Percentiles rank a stretch among this genome's conserved stretches.
These are phyloP conservation scores for Annulohypoxylon maeteangense DNA, from an alignment of 495 filamentous ascomycete species.

Conservation along the genomic window DNA sequence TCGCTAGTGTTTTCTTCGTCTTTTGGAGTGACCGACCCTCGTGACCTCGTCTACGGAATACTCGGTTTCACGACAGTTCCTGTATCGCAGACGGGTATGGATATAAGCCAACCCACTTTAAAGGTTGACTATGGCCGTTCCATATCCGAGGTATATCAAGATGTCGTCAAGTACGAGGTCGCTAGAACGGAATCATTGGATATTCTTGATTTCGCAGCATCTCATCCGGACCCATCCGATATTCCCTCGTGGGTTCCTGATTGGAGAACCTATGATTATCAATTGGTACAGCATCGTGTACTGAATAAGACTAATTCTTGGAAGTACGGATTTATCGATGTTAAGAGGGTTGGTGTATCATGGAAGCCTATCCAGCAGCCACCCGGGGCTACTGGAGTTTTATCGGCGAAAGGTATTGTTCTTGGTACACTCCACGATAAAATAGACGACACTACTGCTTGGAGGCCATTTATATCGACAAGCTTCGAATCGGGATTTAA, in stretches of 20 bases:
- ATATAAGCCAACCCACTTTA: not conserved
- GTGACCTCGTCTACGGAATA: constrained; percentile 27
- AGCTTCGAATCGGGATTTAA: constrained; percentile 19
- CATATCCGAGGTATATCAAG: constrained; percentile 25
- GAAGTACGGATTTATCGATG: constrained; percentile 27
- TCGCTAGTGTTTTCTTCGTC: constrained; percentile 21
- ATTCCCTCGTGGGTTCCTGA: constrained; percentile 29
- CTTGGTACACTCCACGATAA: constrained; percentile 4
- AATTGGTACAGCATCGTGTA: constrained; percentile 17
- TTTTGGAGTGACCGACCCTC: constrained; percentile 27
- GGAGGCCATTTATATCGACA: constrained; percentile 16
- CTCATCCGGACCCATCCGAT: constrained; percentile 3
- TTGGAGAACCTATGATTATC: constrained; percentile 16
- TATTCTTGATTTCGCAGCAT: constrained; percentile 20
- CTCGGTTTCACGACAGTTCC: constrained; percentile 28
- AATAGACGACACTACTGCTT: constrained; percentile 10
- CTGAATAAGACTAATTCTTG: constrained; percentile 27
- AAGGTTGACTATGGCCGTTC: constrained; percentile 21
- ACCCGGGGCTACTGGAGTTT: not conserved
- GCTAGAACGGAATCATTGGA: constrained; percentile 9
- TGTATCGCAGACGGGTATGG: constrained; percentile 3
- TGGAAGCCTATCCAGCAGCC: constrained; percentile 15
- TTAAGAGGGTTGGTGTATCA: constrained; percentile 3
- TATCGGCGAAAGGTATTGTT: constrained; percentile 12
- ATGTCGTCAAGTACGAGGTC: constrained; percentile 28